phyloP scores from a whole-genome alignment of 768 basidiomycete species.

The Lactarius vividus region DNA sequence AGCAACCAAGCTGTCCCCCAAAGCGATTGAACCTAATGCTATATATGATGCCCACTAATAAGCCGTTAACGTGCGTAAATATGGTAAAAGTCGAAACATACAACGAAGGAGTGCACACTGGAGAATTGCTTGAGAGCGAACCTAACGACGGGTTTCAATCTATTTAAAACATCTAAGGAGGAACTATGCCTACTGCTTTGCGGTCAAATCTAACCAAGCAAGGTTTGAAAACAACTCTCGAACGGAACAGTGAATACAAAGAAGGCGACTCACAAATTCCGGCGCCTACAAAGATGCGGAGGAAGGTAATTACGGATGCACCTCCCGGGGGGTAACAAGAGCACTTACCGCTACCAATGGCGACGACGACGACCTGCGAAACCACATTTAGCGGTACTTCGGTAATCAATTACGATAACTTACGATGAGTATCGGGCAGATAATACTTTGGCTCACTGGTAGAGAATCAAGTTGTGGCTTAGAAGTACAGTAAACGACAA shows the following conservation, averaged over 20 bases:
- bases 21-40: slow-evolving; percentile 46
- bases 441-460: slow-evolving; percentile 6
- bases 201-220: slow-evolving; percentile 42
- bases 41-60: slow-evolving; percentile 48
- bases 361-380: slow-evolving; percentile 35
- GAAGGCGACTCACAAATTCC: slow-evolving; percentile 29
- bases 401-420: background rate
- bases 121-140: slow-evolving; percentile 36
- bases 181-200: slow-evolving; percentile 40
- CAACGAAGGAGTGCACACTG: slow-evolving; percentile 35
- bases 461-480: background rate
- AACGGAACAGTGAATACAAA: background rate
- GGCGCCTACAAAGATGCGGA: slow-evolving; percentile 18
- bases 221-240: background rate
- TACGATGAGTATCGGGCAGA: slow-evolving; percentile 2
- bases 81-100: slow-evolving; percentile 26
- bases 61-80: background rate
- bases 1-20: slow-evolving; percentile 50
- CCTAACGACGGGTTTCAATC: slow-evolving; percentile 20
- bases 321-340: background rate
- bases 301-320: background rate
- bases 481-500: background rate
- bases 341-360: slow-evolving; percentile 43
- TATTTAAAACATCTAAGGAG: background rate
- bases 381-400: background rate